Evolutionary conservation across 345 rosid genomes (phyloP).

Genomic region (Melaleuca alternifolia): DNA sequence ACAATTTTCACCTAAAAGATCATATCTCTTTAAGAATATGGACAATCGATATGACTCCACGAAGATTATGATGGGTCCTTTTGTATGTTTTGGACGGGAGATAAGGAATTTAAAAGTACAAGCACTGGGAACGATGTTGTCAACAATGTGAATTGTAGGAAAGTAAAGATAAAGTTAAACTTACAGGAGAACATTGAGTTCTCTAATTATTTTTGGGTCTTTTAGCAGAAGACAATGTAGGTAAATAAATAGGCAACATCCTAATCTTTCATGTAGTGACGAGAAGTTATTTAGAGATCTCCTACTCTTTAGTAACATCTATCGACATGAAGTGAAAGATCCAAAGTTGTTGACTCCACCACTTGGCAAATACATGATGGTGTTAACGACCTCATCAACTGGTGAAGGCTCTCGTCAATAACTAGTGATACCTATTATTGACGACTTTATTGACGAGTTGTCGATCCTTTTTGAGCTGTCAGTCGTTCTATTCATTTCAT

Average conservation of each 20-base stretch:
- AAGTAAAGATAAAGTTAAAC: neutral
- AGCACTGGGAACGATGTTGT: fast-evolving
- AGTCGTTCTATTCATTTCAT: neutral
- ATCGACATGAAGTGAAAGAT: neutral
- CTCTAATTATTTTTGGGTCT: neutral
- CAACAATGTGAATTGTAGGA: neutral
- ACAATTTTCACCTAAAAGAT: neutral
- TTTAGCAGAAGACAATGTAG: neutral
- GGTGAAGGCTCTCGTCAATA: neutral
- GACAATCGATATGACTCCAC: neutral
- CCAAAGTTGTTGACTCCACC: neutral
- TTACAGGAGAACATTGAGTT: neutral
- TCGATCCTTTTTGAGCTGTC: neutral
- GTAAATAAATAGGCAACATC: neutral
- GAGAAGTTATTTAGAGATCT: neutral
- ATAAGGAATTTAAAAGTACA: neutral
- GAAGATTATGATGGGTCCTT: neutral
- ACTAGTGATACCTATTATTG: neutral
- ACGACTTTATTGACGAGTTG: neutral
- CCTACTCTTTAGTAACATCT: neutral
- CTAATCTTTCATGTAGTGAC: neutral
- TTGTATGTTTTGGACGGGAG: neutral
- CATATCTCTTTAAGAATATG: neutral
- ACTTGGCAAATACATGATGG: neutral
- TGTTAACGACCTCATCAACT: fast-evolving